A percentile compares a stretch with the other conserved stretches of the same genome.
Conservation (phyloP, 345 rosid genomes). For the Sisymbrium altissimum region DNA sequence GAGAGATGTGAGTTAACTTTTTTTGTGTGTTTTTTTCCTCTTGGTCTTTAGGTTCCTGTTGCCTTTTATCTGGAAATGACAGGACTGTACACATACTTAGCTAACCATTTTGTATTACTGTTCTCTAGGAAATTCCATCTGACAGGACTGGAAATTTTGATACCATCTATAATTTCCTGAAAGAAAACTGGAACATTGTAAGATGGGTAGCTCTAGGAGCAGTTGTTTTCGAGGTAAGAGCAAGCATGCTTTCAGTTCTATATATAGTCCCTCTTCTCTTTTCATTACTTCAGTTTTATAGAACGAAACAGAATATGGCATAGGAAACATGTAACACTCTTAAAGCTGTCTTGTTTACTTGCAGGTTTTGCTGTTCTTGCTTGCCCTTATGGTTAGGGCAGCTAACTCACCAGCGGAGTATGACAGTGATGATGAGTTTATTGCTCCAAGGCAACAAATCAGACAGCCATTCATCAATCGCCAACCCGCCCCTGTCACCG, state of each 20-base stretch:
- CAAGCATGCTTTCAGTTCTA: background rate
- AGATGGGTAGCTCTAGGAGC: constrained; percentile 95
- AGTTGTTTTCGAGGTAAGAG: constrained; percentile 77
- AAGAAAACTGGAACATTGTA: constrained; percentile 72
- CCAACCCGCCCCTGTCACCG: constrained; percentile 64
- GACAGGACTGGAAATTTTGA: constrained; percentile 83
- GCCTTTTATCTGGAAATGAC: background rate
- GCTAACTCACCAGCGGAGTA: constrained; percentile 74
- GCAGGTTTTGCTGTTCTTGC: constrained; percentile 84
- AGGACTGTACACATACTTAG: background rate
- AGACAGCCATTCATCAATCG: constrained; percentile 81
- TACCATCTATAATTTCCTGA: constrained; percentile 66
- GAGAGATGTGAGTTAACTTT: constrained; percentile 60
- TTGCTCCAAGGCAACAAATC: constrained; percentile 73
- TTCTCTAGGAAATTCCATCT: constrained; percentile 66
- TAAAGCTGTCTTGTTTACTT: constrained; percentile 9
- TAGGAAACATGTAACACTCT: background rate
- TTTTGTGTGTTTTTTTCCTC: background rate
- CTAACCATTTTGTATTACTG: background rate
- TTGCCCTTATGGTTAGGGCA: constrained; percentile 77
- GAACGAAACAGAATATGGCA: background rate
- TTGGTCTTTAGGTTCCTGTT: background rate
- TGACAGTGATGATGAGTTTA: constrained; percentile 92
- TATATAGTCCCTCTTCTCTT: background rate
- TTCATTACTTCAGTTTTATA: background rate